phyloP scores from a whole-genome alignment of 306 rosid species.

The Alnus rubra region DNA sequence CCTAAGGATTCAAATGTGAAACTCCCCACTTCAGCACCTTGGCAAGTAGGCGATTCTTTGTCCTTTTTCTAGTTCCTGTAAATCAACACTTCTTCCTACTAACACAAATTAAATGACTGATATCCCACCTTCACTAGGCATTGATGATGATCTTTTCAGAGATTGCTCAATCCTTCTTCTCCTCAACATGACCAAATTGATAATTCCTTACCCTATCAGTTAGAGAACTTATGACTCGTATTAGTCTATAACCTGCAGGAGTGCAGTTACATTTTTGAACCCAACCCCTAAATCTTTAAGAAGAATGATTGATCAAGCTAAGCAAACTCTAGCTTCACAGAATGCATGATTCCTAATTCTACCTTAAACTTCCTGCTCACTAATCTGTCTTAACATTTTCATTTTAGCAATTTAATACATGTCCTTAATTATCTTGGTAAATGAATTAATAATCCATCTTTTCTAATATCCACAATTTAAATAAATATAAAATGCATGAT shows the following conservation, averaged over 20 bases:
- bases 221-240: not conserved
- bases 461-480: not conserved
- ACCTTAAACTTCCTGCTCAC: not conserved
- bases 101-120: not conserved
- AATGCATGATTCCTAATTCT: not conserved
- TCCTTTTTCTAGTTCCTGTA: not conserved
- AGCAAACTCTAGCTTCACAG: not conserved
- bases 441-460: not conserved
- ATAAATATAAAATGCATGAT: not conserved
- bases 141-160: not conserved
- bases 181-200: not conserved
- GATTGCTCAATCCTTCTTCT: not conserved
- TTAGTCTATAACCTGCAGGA: not conserved
- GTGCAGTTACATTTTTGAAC: no score
- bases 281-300: not conserved
- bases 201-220: not conserved
- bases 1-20: not conserved
- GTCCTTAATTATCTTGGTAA: not conserved
- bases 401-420: not conserved
- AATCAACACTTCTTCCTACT: not conserved
- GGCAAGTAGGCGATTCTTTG: not conserved
- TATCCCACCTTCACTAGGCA: not conserved
- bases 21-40: not conserved
- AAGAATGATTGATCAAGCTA: not conserved
- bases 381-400: not conserved